These are phyloP conservation scores for Sphaerobolus stellatus DNA, from an alignment of 1,284 basidiomycete species.

Conservation along the genomic window DNA sequence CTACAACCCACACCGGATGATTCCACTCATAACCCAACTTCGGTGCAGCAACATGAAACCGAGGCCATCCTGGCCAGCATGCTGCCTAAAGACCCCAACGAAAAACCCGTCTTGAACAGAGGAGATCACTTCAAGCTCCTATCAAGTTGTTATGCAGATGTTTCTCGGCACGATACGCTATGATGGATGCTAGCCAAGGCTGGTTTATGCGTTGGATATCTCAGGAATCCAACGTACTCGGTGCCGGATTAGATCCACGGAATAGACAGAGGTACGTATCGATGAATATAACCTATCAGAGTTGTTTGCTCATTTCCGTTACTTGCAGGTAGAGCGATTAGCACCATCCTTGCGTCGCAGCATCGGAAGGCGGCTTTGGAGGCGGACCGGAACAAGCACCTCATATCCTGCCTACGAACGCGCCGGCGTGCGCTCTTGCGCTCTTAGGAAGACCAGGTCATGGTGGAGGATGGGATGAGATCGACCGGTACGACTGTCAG, in stretches of 20 bases:
- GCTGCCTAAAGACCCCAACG: slow-evolving; percentile 23
- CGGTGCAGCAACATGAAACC: too few species aligned
- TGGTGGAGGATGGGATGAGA: slow-evolving; percentile 80
- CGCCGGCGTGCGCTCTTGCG: slow-evolving; percentile 81
- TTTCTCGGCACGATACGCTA: slow-evolving; percentile 73
- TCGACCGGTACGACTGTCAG: slow-evolving; percentile 57
- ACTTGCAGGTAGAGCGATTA: slow-evolving; percentile 59
- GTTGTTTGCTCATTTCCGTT: neutral
- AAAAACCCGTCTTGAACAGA: slow-evolving; percentile 46
- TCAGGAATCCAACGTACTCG: slow-evolving; percentile 76
- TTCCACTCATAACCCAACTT: too few species aligned
- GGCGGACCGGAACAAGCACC: slow-evolving; percentile 89
- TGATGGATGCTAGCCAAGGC: slow-evolving; percentile 87
- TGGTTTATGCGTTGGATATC: slow-evolving; percentile 93
- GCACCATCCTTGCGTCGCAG: slow-evolving; percentile 76
- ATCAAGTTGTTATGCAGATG: slow-evolving; percentile 70
- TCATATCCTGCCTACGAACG: slow-evolving; percentile 91
- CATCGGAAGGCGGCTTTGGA: slow-evolving; percentile 84
- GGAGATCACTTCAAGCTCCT: slow-evolving; percentile 69
- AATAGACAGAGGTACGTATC: slow-evolving; percentile 67
- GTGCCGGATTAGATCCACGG: slow-evolving; percentile 72
- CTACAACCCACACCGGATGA: too few species aligned
- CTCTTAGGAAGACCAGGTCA: slow-evolving; percentile 75
- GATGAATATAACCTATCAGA: neutral
- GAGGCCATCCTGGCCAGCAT: too few species aligned